Conservation (phyloP, 345 rosid genomes). For the Draba incana region DNA sequence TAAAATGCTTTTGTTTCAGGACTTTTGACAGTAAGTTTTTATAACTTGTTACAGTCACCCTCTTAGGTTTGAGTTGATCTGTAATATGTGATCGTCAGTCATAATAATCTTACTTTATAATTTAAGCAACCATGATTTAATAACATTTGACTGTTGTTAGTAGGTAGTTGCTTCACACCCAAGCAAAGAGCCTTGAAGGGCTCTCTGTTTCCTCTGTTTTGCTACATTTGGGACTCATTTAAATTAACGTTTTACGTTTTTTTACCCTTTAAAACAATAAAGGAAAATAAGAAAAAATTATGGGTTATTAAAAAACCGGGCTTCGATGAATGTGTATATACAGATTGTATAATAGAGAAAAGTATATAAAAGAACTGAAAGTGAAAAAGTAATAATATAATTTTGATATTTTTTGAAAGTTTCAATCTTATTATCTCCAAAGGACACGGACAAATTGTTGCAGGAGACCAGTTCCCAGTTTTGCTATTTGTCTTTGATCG, state of each 20-base stretch:
- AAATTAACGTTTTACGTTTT: background rate
- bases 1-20: background rate
- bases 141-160: no score
- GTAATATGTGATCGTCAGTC: background rate
- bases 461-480: conserved; percentile 30
- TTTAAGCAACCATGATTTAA: no score
- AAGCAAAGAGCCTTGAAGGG: background rate
- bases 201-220: background rate
- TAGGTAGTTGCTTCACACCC: background rate
- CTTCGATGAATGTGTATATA: no score
- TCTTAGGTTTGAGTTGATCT: background rate
- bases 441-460: conserved; percentile 34
- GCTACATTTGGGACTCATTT: background rate
- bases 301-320: no score
- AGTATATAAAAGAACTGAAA: background rate
- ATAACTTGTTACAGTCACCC: background rate
- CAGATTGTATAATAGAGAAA: background rate
- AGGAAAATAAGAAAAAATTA: no score
- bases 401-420: conserved; percentile 12
- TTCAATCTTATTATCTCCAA: conserved; percentile 29
- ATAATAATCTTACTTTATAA: background rate
- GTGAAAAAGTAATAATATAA: background rate
- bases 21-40: background rate
- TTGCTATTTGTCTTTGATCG: conserved; percentile 1
- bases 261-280: no score